Evolutionary conservation across 768 basidiomycete genomes (phyloP).

Genomic region (Boletus coccyginus): DNA sequence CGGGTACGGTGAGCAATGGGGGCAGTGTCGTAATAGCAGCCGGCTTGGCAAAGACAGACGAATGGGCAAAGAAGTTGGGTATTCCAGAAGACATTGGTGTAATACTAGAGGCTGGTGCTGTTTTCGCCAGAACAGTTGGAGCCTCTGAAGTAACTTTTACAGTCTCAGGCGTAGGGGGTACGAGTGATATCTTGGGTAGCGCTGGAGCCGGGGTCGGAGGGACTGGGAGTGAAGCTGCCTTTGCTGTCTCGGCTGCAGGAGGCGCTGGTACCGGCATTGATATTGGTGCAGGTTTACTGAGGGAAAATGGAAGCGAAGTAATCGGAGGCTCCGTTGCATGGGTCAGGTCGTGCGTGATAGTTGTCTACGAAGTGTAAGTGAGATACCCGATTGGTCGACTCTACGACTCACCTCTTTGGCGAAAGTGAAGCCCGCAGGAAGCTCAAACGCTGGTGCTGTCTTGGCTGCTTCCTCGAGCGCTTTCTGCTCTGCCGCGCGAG

Average conservation of each 20-base stretch:
- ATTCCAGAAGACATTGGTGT: constrained; percentile 29
- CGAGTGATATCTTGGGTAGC: constrained; percentile 22
- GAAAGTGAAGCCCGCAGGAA: constrained; percentile 66
- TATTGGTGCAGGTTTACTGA: constrained; percentile 37
- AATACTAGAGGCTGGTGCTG: constrained; percentile 2
- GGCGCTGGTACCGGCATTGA: constrained; percentile 8
- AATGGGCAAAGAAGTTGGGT: constrained; percentile 65
- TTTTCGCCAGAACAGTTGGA: constrained; percentile 1
- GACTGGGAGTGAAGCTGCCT: constrained; percentile 13
- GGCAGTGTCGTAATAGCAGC: constrained; percentile 12
- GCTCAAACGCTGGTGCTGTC: constrained; percentile 54
- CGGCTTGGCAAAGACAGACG: constrained; percentile 45
- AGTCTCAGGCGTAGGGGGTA: constrained; percentile 27
- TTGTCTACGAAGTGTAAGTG: constrained; percentile 25
- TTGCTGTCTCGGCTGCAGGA: constrained; percentile 11
- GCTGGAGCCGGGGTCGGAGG: constrained; percentile 10
- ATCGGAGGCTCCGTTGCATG: constrained; percentile 67
- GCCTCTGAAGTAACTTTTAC: constrained; percentile 15
- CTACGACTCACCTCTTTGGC: constrained; percentile 50
- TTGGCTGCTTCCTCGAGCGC: constrained; percentile 54
- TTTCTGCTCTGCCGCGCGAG: constrained; percentile 42
- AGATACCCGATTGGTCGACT: background rate
- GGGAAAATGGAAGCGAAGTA: constrained; percentile 60
- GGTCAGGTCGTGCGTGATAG: constrained; percentile 39
- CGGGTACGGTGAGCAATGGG: constrained; percentile 23